These are phyloP conservation scores for Stramenopiles sp. DNA, from an alignment of 352 stramenopile species.

Conservation along the genomic window DNA sequence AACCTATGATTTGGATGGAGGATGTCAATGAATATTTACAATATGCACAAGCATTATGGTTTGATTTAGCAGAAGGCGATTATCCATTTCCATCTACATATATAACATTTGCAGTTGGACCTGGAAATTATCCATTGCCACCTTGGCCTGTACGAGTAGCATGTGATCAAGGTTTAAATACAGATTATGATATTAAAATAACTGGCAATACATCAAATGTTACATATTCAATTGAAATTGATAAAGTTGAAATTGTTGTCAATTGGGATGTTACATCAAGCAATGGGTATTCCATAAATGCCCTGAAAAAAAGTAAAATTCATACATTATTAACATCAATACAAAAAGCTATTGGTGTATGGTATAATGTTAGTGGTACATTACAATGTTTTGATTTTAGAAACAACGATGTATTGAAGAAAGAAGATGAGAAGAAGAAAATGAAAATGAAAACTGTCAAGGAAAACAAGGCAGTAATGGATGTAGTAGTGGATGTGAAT, in stretches of 20 bases:
- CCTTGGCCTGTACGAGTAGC: constrained; percentile 71
- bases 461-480: not conserved
- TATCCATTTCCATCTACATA: constrained; percentile 84
- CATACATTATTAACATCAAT: no score
- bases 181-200: no score
- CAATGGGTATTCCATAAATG: no score
- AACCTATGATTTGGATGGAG: no score
- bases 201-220: no score
- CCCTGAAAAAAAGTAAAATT: no score
- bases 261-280: no score
- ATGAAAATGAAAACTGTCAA: not conserved
- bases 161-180: constrained; percentile 41
- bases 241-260: no score
- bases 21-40: no score
- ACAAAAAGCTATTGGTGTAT: constrained; percentile 44
- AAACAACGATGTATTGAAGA: constrained; percentile 6
- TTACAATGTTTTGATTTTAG: constrained; percentile 41
- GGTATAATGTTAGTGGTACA: constrained; percentile 56
- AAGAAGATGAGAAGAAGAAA: not conserved
- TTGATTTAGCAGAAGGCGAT: constrained; percentile 84
- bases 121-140: constrained; percentile 34
- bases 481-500: not conserved
- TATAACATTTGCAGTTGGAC: constrained; percentile 42
- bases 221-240: no score
- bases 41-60: no score